Conservation (phyloP, 1,139 yeast species). For the Sugiyamaella pinicola region DNA sequence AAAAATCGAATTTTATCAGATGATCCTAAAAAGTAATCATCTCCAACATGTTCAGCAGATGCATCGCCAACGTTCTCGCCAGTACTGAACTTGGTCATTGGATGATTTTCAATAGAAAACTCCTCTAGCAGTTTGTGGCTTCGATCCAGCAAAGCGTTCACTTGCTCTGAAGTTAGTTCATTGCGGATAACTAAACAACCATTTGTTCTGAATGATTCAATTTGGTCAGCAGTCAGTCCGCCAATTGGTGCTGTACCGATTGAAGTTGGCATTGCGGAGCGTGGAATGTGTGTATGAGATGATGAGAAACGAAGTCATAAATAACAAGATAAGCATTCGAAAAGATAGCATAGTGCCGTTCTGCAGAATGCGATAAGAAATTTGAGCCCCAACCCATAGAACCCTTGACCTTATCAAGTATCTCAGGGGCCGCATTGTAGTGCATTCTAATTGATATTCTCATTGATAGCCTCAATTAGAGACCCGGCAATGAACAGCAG, state of each 20-base stretch:
- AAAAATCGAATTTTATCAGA: slow-evolving; percentile 70
- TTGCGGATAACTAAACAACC: slow-evolving; percentile 66
- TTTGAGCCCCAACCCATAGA: neutral
- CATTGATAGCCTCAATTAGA: no score
- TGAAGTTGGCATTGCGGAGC: slow-evolving; percentile 3
- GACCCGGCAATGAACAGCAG: no score
- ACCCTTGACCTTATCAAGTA: neutral
- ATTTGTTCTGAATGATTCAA: slow-evolving; percentile 49
- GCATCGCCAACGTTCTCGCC: slow-evolving; percentile 50
- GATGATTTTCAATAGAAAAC: slow-evolving; percentile 62
- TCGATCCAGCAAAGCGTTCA: slow-evolving; percentile 46
- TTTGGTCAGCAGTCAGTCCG: slow-evolving; percentile 40
- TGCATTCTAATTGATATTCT: no score
- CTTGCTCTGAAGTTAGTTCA: slow-evolving; percentile 51
- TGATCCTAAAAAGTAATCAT: slow-evolving; percentile 68
- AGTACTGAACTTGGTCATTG: slow-evolving; percentile 71
- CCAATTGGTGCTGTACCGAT: neutral
- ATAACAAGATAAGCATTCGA: neutral
- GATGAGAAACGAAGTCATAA: neutral
- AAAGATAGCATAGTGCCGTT: neutral
- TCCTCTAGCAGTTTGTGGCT: slow-evolving; percentile 51
- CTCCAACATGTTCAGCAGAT: slow-evolving; percentile 63
- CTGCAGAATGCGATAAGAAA: slow-evolving; percentile 1
- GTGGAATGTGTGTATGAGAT: no score
- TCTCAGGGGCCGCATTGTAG: no score